A percentile compares a stretch with the other conserved stretches of the same genome.
These are phyloP conservation scores for Rhizopus sp. DNA, from an alignment of 371 early-diverging fungal genomes.

Conservation along the genomic window DNA sequence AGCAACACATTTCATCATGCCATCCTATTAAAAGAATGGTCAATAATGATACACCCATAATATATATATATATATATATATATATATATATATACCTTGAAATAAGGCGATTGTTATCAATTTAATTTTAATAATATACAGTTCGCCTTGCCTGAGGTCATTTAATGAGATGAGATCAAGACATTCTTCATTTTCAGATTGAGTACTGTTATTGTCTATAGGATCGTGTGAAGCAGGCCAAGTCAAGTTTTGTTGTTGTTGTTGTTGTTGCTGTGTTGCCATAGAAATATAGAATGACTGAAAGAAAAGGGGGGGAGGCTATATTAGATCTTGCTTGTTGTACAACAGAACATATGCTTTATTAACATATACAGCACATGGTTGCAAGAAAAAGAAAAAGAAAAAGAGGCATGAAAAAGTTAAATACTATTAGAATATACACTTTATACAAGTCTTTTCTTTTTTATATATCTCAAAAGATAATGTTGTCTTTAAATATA, in stretches of 20 bases:
- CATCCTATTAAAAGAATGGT: conserved; percentile 22
- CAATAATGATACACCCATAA: background rate
- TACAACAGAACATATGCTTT: background rate
- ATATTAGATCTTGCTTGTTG: background rate
- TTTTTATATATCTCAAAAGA: background rate
- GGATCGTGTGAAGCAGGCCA: conserved; percentile 1
- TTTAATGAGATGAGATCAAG: conserved; percentile 9
- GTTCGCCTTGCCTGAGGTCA: conserved; percentile 33
- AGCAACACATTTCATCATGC: conserved; percentile 47
- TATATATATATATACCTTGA: conserved; percentile 35
- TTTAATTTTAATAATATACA: conserved; percentile 36
- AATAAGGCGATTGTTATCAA: conserved; percentile 35
- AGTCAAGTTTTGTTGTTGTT: background rate
- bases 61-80: too few species aligned
- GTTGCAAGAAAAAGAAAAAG: background rate
- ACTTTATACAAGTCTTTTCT: background rate
- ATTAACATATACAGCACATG: background rate
- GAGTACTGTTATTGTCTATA: background rate
- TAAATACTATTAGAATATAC: background rate
- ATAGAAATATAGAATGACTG: background rate
- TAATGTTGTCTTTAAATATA: too few species aligned
- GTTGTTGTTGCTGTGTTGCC: too few species aligned
- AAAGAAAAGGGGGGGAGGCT: background rate
- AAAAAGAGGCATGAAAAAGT: background rate
- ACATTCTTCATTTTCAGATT: background rate